Evolutionary conservation across 2,329 filamentous ascomycete genomes (phyloP).

Genomic region (Sporothrix curviconia): DNA sequence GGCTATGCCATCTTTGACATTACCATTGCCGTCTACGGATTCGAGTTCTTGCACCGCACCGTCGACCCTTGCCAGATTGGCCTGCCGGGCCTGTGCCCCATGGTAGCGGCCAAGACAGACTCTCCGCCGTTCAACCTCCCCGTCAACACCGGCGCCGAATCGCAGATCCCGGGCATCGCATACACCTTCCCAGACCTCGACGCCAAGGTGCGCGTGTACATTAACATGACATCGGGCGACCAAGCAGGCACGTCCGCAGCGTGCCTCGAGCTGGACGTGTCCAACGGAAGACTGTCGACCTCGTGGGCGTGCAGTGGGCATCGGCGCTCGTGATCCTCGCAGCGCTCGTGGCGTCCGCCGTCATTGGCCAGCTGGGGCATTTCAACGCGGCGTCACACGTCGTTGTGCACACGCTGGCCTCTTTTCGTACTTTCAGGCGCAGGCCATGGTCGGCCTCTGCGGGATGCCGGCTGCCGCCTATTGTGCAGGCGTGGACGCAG

Average conservation of each 20-base stretch:
- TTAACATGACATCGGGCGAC: conserved; percentile 53
- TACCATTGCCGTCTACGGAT: conserved; percentile 68
- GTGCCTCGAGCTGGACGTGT: conserved; percentile 73
- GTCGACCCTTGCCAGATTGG: conserved; percentile 63
- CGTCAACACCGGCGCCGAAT: conserved; percentile 48
- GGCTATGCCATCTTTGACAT: conserved; percentile 67
- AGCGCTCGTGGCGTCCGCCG: conserved; percentile 67
- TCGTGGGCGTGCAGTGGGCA: conserved; percentile 72
- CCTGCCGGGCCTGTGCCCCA: conserved; percentile 68
- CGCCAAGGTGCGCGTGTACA: conserved; percentile 65
- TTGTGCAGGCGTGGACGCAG: conserved; percentile 80
- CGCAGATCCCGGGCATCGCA: conserved; percentile 65
- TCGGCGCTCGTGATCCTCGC: conserved; percentile 72
- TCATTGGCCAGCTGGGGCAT: conserved; percentile 75
- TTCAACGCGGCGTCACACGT: conserved; percentile 84
- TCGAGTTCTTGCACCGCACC: conserved; percentile 51
- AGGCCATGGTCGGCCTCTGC: conserved; percentile 75
- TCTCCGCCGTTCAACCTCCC: conserved; percentile 50
- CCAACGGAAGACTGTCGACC: conserved; percentile 80
- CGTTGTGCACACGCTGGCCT: conserved; percentile 73
- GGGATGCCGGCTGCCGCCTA: conserved; percentile 68
- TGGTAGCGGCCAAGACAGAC: conserved; percentile 59
- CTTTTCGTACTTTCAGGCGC: conserved; percentile 86
- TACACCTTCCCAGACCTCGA: conserved; percentile 80
- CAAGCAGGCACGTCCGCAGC: conserved; percentile 53